A percentile compares a stretch with the other conserved stretches of the same genome.
These are phyloP conservation scores for Amesomyces nigricolor DNA, from an alignment of 2,329 filamentous ascomycete species.

Conservation along the genomic window DNA sequence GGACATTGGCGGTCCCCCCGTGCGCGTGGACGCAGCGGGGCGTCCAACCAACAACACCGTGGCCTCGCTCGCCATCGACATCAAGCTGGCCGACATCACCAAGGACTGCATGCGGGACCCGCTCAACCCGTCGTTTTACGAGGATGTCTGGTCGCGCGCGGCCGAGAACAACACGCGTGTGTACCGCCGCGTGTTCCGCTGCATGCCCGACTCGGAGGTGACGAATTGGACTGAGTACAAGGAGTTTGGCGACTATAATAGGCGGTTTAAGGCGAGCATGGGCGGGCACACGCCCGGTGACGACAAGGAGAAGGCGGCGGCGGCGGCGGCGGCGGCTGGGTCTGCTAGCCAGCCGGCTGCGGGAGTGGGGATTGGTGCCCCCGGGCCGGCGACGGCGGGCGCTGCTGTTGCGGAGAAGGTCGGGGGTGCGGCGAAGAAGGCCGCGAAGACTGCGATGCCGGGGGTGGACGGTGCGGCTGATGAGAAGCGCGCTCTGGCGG, in stretches of 20 bases:
- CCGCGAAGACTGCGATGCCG: constrained; percentile 18
- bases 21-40: constrained; percentile 49
- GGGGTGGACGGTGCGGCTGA: constrained; percentile 29
- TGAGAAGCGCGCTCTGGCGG: constrained; percentile 40
- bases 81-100: constrained; percentile 67
- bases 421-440: constrained; percentile 23
- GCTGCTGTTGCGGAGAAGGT: constrained; percentile 36
- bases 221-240: constrained; percentile 90
- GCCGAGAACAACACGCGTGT: constrained; percentile 95
- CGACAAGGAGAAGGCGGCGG: constrained; percentile 42
- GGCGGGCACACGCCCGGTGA: constrained; percentile 50
- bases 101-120: constrained; percentile 96
- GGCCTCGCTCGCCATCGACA: constrained; percentile 57
- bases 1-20: constrained; percentile 72
- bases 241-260: constrained; percentile 70
- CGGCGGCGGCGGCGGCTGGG: constrained; percentile 20
- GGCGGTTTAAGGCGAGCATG: constrained; percentile 67
- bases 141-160: constrained; percentile 80
- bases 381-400: constrained; percentile 36
- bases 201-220: constrained; percentile 94
- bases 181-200: constrained; percentile 88
- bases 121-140: constrained; percentile 71
- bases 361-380: constrained; percentile 40
- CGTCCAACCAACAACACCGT: constrained; percentile 41
- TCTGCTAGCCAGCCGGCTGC: constrained; percentile 22